Percentiles rank a stretch among this genome's conserved stretches.
Conservation (phyloP, 352 stramenopile genomes). For the Halophytophthora batemanensis region DNA sequence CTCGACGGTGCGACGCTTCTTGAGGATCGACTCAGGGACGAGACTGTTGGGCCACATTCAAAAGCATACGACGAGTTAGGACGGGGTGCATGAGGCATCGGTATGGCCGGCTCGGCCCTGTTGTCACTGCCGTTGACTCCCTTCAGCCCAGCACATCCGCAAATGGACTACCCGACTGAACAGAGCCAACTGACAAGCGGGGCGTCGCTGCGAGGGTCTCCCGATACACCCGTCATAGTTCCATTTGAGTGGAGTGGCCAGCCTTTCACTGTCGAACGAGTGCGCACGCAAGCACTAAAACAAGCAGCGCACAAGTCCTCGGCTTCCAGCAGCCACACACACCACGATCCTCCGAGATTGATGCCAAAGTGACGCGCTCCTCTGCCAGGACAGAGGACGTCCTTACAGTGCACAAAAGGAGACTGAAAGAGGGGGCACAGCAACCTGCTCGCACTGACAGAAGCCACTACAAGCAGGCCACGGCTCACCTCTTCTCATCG, state of each 20-base stretch:
- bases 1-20: slow-evolving; percentile 88
- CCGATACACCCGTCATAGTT: slow-evolving; percentile 85
- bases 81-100: slow-evolving; percentile 60
- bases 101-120: slow-evolving; percentile 9
- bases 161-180: not conserved
- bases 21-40: slow-evolving; percentile 88
- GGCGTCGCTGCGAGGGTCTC: slow-evolving; percentile 8
- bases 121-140: not conserved
- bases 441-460: no score
- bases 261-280: not conserved
- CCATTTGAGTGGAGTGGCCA: slow-evolving; percentile 82
- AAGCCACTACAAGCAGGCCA: not conserved
- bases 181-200: no score
- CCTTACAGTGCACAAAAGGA: slow-evolving; percentile 57
- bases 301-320: not conserved
- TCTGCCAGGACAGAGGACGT: no score
- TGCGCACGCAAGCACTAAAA: not conserved
- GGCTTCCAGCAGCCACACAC: slow-evolving; percentile 52
- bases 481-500: slow-evolving; percentile 45
- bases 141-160: not conserved
- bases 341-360: slow-evolving; percentile 82
- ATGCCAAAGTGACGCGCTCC: slow-evolving; percentile 23
- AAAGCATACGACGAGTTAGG: slow-evolving; percentile 46
- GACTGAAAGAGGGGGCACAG: slow-evolving; percentile 37
- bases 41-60: slow-evolving; percentile 43